Evolutionary conservation across 768 basidiomycete genomes (phyloP).

Genomic region (Naematelia aurantialba): DNA sequence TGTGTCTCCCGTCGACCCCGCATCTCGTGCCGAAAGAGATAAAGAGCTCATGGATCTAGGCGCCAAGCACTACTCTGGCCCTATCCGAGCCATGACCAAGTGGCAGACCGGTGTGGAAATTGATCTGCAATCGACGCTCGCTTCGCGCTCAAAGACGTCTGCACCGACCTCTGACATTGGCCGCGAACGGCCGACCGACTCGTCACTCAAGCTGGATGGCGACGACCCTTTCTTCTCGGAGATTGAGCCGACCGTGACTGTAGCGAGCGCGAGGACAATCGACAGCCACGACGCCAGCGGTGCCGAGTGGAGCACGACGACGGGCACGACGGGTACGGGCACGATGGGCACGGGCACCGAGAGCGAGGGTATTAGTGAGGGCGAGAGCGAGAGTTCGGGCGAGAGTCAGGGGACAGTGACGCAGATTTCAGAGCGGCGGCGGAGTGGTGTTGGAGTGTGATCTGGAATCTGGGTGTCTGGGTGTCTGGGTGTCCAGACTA

Average conservation of each 20-base stretch:
- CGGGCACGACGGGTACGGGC: too few species aligned
- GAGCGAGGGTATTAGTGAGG: too few species aligned
- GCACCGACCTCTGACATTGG: background rate
- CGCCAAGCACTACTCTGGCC: constrained; percentile 51
- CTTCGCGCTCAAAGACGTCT: constrained; percentile 8
- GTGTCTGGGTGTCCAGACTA: too few species aligned
- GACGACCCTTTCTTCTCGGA: background rate
- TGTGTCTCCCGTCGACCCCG: background rate
- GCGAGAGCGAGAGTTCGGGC: background rate
- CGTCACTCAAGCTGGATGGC: background rate
- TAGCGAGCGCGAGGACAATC: constrained; percentile 5
- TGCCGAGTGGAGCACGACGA: background rate
- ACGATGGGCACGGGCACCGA: too few species aligned
- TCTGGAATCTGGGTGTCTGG: too few species aligned
- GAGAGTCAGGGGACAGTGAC: background rate
- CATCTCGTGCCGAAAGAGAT: background rate
- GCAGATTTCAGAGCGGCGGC: background rate
- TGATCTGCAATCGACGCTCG: constrained; percentile 46
- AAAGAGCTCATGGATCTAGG: constrained; percentile 4
- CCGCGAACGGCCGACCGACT: background rate
- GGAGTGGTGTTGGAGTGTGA: background rate
- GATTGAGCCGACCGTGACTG: constrained; percentile 3
- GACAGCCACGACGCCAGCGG: constrained; percentile 2
- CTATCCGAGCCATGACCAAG: constrained; percentile 51
- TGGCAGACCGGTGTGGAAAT: constrained; percentile 53